A percentile compares a stretch with the other conserved stretches of the same genome.
Evolutionary conservation across 2,329 filamentous ascomycete species (phyloP).

Genomic region (Botrytis elliptica): DNA sequence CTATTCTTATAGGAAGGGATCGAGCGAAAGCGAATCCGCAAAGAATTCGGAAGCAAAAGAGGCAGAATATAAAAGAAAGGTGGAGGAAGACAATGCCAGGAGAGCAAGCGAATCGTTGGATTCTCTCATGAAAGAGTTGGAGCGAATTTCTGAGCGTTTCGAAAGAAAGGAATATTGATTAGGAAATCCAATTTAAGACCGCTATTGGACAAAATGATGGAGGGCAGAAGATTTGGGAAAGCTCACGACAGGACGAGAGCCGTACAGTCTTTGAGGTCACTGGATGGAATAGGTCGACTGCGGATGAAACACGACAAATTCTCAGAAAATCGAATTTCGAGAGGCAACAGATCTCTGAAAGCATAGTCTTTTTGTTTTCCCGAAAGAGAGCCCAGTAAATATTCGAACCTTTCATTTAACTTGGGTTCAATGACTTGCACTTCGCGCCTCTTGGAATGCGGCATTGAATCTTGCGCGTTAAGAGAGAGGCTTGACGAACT

Average conservation of each 20-base stretch:
- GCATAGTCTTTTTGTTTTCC: not conserved
- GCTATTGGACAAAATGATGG: not conserved
- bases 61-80: not conserved
- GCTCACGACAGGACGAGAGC: not conserved
- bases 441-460: not conserved
- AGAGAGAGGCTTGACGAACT: not conserved
- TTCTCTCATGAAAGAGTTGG: slow-evolving; percentile 12
- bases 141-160: slow-evolving; percentile 1
- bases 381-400: too few species aligned
- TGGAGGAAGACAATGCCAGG: not conserved
- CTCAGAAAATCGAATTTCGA: not conserved
- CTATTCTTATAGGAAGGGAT: not conserved
- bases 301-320: too few species aligned
- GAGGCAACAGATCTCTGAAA: not conserved
- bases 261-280: not conserved
- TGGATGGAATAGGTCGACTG: not conserved
- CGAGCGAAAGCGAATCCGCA: not conserved
- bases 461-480: not conserved
- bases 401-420: not conserved
- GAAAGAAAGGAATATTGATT: slow-evolving; percentile 3
- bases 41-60: not conserved
- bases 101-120: slow-evolving; percentile 5
- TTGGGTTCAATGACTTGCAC: not conserved
- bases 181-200: too few species aligned
- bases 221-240: not conserved